Base-by-base conservation (phyloP, 257 asterid species). In the Primulina eburnea region DNA sequence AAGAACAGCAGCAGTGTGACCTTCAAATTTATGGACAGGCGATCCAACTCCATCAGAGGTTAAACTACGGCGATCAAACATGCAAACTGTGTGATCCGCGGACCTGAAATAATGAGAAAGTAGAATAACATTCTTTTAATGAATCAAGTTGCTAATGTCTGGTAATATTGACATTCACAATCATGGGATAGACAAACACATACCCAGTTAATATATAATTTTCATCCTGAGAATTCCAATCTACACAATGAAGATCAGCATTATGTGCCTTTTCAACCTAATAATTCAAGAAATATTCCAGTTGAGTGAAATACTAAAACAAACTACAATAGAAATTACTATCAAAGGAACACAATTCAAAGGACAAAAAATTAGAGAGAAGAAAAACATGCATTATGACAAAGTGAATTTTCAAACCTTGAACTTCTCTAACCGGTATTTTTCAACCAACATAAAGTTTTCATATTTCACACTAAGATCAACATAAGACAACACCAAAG, bases 201-300 rank as follows among this genome's bases (percentile, higher is more conserved):
- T 84, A 91, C 99, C 99, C 99, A 20, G 99, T 94, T 65, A 94
- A 77, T 75, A 94, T 91, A 75, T 85, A 85, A 78, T 91, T 86
- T 76, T 87, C 90, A 77, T 91, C 96, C 56, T 88, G 99, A 68
- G 92, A 85, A 72, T 85, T 94, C 99, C 99, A 94, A 76, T 94
- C 99, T 57, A 94, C 99, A 58, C 99, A 94, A 72, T 94, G 99
- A 86, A 94, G 89, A 88, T 94, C 99, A 66, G 95, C 95, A 75
- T 81, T 79, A 80, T 91, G 97, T 9, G 99, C 99, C 80, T 92
- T 91, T 76, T 86, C 97, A 74, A 94, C 99, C 99, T 94, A 80
- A 71, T 43, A 60, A 75, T 72, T 68, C 47, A 78, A 82, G 64
- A 21, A 71, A 71, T 40, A 67, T 20, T 55, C 40, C 43, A 71